Conservation (phyloP, 495 filamentous ascomycete genomes). For the Neurospora africana region DNA sequence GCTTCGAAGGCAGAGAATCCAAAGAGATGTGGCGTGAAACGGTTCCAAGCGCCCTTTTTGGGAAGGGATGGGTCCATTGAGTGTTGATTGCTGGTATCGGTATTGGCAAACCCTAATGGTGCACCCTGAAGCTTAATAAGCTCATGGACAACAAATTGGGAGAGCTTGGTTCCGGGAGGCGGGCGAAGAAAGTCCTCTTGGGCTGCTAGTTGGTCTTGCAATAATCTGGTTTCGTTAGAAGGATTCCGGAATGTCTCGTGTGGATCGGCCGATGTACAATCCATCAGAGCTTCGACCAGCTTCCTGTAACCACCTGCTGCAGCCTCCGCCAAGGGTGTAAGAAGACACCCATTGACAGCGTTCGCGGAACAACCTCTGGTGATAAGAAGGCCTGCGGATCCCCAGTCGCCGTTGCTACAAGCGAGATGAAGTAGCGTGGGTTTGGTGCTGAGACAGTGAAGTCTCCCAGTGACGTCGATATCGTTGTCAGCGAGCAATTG, state of each 20-base stretch:
- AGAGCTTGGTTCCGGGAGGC: background rate
- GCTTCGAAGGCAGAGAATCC: background rate
- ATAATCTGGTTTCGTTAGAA: background rate
- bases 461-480: background rate
- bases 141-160: background rate
- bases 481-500: background rate
- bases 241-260: background rate
- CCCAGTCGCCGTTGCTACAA: background rate
- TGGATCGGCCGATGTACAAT: constrained; percentile 1
- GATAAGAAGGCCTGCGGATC: background rate
- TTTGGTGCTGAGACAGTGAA: constrained; percentile 1
- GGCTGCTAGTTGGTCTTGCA: background rate
- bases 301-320: background rate
- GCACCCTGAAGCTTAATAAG: background rate
- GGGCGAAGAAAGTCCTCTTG: background rate
- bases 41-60: background rate
- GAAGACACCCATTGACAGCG: background rate
- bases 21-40: background rate
- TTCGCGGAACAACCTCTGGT: background rate
- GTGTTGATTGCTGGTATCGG: background rate
- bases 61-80: background rate
- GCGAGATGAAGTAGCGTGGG: constrained; percentile 3
- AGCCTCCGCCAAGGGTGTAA: constrained; percentile 2
- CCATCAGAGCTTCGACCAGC: background rate
- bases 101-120: background rate